Conservation (phyloP, 2,329 filamentous ascomycete genomes). For the Aspergillus glaucus region DNA sequence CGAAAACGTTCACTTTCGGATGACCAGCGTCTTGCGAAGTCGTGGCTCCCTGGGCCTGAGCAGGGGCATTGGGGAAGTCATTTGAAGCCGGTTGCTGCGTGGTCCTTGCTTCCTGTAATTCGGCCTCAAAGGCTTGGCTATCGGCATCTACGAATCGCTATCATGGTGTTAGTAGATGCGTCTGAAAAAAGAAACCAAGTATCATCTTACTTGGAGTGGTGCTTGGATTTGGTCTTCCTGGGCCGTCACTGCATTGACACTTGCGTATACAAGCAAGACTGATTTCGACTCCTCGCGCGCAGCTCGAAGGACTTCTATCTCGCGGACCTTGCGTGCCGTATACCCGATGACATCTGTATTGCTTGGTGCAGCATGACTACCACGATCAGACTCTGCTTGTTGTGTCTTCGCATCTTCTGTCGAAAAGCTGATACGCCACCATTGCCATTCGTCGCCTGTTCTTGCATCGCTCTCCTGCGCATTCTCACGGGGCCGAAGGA, state of each 20-base stretch:
- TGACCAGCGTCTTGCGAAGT: constrained; percentile 3
- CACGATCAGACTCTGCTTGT: constrained; percentile 19
- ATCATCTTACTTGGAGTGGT: constrained; percentile 32
- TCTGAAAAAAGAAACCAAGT: not conserved
- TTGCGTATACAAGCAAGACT: constrained; percentile 56
- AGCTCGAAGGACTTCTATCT: constrained; percentile 50
- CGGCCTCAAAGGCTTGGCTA: constrained; percentile 37
- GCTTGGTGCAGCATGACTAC: constrained; percentile 13
- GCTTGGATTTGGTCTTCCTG: constrained; percentile 25
- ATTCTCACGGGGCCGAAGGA: constrained; percentile 39
- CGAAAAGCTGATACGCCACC: constrained; percentile 52
- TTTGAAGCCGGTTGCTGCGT: not conserved
- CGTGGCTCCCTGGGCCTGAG: not conserved
- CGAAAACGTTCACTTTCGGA: constrained; percentile 31
- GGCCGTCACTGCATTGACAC: constrained; percentile 39
- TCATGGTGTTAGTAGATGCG: constrained; percentile 9
- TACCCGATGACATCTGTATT: constrained; percentile 35
- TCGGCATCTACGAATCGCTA: constrained; percentile 47
- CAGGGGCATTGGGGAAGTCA: not conserved
- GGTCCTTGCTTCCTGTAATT: constrained; percentile 23
- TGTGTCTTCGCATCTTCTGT: constrained; percentile 35
- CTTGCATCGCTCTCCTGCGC: constrained; percentile 14
- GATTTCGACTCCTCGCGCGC: constrained; percentile 47
- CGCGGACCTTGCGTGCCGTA: constrained; percentile 38
- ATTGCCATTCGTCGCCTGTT: constrained; percentile 38